Evolutionary conservation across 2,329 filamentous ascomycete species (phyloP).

Genomic region (Elsinoe australis): DNA sequence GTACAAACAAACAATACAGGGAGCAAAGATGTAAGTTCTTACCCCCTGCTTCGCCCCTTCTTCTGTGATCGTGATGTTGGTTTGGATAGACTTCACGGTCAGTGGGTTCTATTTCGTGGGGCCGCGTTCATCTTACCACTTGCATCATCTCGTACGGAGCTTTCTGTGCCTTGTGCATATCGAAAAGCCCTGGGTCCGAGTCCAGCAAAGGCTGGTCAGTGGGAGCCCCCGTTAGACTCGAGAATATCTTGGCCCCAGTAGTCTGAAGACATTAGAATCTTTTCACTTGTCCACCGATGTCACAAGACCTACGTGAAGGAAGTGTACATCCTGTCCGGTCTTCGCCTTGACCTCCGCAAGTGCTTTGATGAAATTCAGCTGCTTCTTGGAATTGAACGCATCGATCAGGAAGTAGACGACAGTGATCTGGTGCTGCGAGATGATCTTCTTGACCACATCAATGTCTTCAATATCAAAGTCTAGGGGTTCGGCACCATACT

Average conservation of each 20-base stretch:
- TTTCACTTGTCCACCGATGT: background rate
- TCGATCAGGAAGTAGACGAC: slow-evolving; percentile 46
- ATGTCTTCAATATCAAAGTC: slow-evolving; percentile 35
- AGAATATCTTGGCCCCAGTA: slow-evolving; percentile 48
- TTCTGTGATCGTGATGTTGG: slow-evolving; percentile 41
- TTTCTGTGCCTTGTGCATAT: slow-evolving; percentile 37
- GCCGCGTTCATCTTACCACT: slow-evolving; percentile 22
- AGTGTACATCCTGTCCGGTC: slow-evolving; percentile 40
- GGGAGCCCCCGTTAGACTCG: slow-evolving; percentile 39
- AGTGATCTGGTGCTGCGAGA: slow-evolving; percentile 40
- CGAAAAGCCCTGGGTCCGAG: slow-evolving; percentile 38
- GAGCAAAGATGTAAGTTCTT: slow-evolving; percentile 46
- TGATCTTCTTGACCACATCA: slow-evolving; percentile 29
- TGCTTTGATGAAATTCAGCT: slow-evolving; percentile 40
- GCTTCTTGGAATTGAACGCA: slow-evolving; percentile 29
- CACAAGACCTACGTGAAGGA: slow-evolving; percentile 34
- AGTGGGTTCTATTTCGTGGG: background rate
- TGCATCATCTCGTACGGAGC: slow-evolving; percentile 24
- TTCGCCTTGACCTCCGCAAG: slow-evolving; percentile 38
- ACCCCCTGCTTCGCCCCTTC: slow-evolving; percentile 38
- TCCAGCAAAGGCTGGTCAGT: slow-evolving; percentile 39
- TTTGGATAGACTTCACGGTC: slow-evolving; percentile 31
- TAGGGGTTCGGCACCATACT: slow-evolving; percentile 40
- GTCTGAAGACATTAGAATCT: slow-evolving; percentile 30
- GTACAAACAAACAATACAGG: slow-evolving; percentile 41